Percentiles rank a stretch among this genome's conserved stretches.
Conservation (phyloP, 805 yeast species). For the Candida khao-thaluensis region DNA sequence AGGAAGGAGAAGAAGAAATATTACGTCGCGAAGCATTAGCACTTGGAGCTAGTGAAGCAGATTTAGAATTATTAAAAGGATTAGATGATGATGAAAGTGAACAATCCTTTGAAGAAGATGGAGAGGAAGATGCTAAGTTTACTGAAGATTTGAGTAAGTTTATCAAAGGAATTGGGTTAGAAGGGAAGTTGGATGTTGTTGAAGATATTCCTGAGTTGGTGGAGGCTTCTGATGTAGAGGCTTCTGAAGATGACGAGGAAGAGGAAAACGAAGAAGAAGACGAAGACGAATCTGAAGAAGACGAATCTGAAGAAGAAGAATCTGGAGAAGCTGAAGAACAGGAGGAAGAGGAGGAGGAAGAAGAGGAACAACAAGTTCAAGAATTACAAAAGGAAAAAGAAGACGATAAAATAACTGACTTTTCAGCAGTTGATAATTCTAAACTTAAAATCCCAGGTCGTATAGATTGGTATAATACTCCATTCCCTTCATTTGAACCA, state of each 20-base stretch:
- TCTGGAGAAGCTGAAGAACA: constrained; percentile 11
- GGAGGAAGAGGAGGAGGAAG: constrained; percentile 14
- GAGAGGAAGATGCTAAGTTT: constrained; percentile 40
- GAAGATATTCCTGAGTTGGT: constrained; percentile 26
- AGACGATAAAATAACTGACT: constrained; percentile 30
- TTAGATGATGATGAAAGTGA: constrained; percentile 52
- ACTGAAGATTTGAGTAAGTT: constrained; percentile 56
- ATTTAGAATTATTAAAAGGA: constrained; percentile 60
- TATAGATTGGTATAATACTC: constrained; percentile 75
- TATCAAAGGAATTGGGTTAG: constrained; percentile 68
- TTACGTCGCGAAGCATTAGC: constrained; percentile 73
- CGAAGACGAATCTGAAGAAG: constrained; percentile 23
- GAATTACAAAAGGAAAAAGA: constrained; percentile 13
- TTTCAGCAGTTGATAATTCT: constrained; percentile 54
- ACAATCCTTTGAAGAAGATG: constrained; percentile 48
- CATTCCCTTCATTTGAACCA: constrained; percentile 25
- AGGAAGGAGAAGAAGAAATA: constrained; percentile 28
- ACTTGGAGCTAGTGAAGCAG: constrained; percentile 86
- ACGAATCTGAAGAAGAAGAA: constrained; percentile 19
- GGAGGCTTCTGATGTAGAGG: constrained; percentile 34
- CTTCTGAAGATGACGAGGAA: constrained; percentile 29
- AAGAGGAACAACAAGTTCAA: constrained; percentile 18
- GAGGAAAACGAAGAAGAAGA: constrained; percentile 26
- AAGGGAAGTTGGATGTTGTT: constrained; percentile 33
- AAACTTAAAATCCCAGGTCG: constrained; percentile 60